phyloP scores from a whole-genome alignment of 768 basidiomycete species.

The Pleurotus eryngii region DNA sequence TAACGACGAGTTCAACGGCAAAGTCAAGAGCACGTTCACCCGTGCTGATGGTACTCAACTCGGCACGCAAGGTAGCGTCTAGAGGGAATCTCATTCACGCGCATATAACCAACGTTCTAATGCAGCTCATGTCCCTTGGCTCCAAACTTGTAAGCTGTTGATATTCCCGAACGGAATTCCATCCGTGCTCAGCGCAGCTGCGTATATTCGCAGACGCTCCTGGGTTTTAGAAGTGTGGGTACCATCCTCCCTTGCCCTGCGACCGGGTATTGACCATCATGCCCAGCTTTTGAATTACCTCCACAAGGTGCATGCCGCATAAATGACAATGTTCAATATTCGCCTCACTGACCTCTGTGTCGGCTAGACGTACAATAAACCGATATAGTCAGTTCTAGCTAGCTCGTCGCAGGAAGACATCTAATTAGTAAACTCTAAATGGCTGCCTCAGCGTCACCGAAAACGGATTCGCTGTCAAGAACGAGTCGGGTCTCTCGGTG shows the following conservation, averaged over 20 bases:
- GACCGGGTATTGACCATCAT: neutral
- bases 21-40: constrained; percentile 49
- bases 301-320: constrained; percentile 45
- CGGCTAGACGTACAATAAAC: constrained; percentile 33
- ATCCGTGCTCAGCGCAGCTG: no score
- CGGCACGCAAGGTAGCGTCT: constrained; percentile 48
- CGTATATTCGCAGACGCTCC: constrained; percentile 37
- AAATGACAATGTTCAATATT: neutral
- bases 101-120: neutral
- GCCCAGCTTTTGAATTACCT: constrained; percentile 57
- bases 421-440: neutral
- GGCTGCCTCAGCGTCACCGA: constrained; percentile 50
- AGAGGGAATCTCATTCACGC: neutral
- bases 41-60: constrained; percentile 55
- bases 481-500: constrained; percentile 44
- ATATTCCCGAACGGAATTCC: neutral
- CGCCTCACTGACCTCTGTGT: neutral
- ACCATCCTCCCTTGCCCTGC: neutral
- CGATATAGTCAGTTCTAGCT: constrained; percentile 46
- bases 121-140: constrained; percentile 57
- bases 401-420: neutral
- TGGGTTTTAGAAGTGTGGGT: constrained; percentile 58
- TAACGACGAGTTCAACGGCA: constrained; percentile 53
- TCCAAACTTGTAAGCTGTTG: constrained; percentile 48
- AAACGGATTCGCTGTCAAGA: constrained; percentile 66